These are phyloP conservation scores for Immersiella caudata DNA, from an alignment of 495 filamentous ascomycete species.

Conservation along the genomic window DNA sequence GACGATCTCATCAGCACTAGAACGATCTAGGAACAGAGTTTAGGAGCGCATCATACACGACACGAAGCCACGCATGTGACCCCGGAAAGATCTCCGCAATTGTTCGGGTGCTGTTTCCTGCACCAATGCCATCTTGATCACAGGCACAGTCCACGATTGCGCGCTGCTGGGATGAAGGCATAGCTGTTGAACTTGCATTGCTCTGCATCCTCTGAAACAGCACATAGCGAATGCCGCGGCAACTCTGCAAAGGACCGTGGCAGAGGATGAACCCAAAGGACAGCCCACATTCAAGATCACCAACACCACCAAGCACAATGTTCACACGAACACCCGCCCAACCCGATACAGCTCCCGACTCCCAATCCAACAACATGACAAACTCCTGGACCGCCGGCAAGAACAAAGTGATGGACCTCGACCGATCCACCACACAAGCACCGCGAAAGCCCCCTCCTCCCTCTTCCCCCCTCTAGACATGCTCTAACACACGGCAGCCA, in stretches of 20 bases:
- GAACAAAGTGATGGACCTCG: slow-evolving; percentile 2
- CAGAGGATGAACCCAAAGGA: too few species aligned
- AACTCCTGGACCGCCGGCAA: background rate
- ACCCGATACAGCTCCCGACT: background rate
- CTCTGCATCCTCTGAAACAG: too few species aligned
- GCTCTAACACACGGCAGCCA: slow-evolving; percentile 41
- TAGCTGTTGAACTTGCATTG: too few species aligned
- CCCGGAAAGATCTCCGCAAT: background rate
- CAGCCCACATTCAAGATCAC: too few species aligned
- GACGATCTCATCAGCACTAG: background rate
- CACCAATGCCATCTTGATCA: too few species aligned
- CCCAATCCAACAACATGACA: background rate
- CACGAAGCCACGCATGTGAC: background rate
- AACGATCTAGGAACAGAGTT: background rate
- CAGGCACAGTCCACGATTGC: too few species aligned
- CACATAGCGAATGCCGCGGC: too few species aligned
- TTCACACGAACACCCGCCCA: background rate
- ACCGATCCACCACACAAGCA: slow-evolving; percentile 33
- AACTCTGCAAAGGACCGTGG: too few species aligned
- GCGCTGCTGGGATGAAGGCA: too few species aligned
- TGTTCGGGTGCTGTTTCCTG: background rate
- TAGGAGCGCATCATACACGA: background rate
- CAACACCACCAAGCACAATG: background rate
- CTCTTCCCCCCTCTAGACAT: slow-evolving; percentile 3
- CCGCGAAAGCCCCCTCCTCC: slow-evolving; percentile 28